Conservation (phyloP, 2,329 filamentous ascomycete genomes). For the Aspergillus neotritici region DNA sequence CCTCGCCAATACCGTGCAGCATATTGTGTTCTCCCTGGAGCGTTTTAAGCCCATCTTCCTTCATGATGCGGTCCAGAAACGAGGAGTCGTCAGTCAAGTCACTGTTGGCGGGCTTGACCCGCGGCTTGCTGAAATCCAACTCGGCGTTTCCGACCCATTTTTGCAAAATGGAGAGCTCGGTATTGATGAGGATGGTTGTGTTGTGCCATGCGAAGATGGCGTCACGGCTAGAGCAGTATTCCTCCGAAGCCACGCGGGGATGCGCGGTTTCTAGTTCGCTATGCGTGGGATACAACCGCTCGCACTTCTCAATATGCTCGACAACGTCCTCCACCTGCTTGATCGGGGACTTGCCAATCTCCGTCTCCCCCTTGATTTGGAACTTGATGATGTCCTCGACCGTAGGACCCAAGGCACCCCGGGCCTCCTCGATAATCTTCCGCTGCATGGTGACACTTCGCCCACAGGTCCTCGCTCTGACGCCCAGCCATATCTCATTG, state of each 20-base stretch:
- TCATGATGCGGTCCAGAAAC: slow-evolving; percentile 89
- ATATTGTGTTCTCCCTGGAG: slow-evolving; percentile 79
- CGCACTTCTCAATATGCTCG: slow-evolving; percentile 81
- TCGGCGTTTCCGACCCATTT: slow-evolving; percentile 97
- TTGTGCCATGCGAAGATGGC: slow-evolving; percentile 95
- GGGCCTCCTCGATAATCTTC: slow-evolving; percentile 80
- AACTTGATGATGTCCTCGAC: slow-evolving; percentile 90
- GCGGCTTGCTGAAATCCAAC: slow-evolving; percentile 77
- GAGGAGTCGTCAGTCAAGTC: slow-evolving; percentile 83
- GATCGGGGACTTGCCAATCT: slow-evolving; percentile 79
- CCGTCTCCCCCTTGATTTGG: slow-evolving; percentile 86
- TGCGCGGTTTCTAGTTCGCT: slow-evolving; percentile 68
- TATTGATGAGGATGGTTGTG: slow-evolving; percentile 92
- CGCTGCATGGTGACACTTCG: slow-evolving; percentile 77
- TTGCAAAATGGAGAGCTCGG: slow-evolving; percentile 81
- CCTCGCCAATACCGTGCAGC: slow-evolving; percentile 72
- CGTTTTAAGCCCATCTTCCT: slow-evolving; percentile 90
- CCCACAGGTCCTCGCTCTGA: slow-evolving; percentile 77
- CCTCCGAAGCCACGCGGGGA: slow-evolving; percentile 66
- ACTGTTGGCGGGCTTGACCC: slow-evolving; percentile 61
- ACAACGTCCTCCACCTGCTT: slow-evolving; percentile 89
- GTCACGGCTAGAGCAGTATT: slow-evolving; percentile 77
- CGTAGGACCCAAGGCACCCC: slow-evolving; percentile 63
- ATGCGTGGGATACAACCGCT: slow-evolving; percentile 77
- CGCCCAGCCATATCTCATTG: slow-evolving; percentile 77